A percentile compares a stretch with the other conserved stretches of the same genome.
Conservation (phyloP, 202 grass and related monocot genomes). For the Hordeum pubiflorum region DNA sequence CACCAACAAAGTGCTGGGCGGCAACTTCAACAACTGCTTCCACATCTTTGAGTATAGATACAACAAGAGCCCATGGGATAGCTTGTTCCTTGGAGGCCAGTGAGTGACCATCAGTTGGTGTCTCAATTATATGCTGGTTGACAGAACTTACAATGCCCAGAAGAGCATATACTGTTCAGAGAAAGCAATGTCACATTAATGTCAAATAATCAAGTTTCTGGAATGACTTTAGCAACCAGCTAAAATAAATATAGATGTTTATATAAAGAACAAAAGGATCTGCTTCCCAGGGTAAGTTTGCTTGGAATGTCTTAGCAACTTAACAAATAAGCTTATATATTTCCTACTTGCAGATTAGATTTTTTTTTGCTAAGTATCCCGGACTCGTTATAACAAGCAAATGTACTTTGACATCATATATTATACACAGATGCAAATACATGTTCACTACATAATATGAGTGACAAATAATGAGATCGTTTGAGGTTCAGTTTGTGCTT, state of each 20-base stretch:
- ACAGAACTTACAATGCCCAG: constrained; percentile 81
- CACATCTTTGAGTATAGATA: constrained; percentile 79
- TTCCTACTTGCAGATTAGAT: no score
- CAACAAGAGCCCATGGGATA: constrained; percentile 70
- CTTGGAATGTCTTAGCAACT: no score
- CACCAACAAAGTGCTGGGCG: constrained; percentile 77
- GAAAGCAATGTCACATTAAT: background rate
- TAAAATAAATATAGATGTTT: constrained; percentile 6
- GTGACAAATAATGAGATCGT: background rate
- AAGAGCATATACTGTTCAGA: constrained; percentile 76
- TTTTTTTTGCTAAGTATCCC: background rate
- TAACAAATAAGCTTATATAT: no score
- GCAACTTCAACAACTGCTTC: constrained; percentile 92
- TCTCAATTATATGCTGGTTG: constrained; percentile 94
- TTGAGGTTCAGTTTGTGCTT: background rate
- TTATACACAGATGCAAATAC: constrained; percentile 3
- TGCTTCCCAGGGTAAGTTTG: background rate
- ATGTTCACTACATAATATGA: background rate
- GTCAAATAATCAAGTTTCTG: constrained; percentile 5
- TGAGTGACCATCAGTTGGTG: constrained; percentile 29
- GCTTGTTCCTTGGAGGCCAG: constrained; percentile 29
- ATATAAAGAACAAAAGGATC: background rate
- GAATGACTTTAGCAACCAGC: no score
- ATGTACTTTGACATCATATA: background rate
- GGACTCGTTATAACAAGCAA: background rate